Evolutionary conservation across 129 eudicot species (phyloP), one percentile per base, ranked within the genome.

Genomic region (Flaveria trinervia): DNA sequence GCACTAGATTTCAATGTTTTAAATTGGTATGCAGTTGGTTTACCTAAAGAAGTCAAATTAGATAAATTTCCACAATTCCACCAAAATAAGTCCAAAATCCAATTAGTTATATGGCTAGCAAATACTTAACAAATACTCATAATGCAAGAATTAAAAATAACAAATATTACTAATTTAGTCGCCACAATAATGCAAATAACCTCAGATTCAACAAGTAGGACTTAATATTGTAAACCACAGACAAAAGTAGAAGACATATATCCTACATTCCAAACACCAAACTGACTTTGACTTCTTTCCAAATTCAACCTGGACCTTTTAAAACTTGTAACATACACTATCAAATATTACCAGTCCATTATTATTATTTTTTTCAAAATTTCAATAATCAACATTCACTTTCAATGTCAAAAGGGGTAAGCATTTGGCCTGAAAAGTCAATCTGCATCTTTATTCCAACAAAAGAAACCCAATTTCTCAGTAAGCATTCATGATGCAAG

Each of bases 341-440:
- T 44, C 36, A 78, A 54, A 16, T 41, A 39, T 67, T 52, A 52
- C 13, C 55, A 4, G 36, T 3, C 36, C 8, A 36, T 5, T 36
- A 36, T 36, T 36, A 4, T 36, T 36, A 4, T 36, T 36, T 36
- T 0, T 36, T 36, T 36, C 1, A 0, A 5, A 36, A 36, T 36
- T 30, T 30, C 3, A 69, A 44, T 28, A 70, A 44, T 44, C 23
- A 44, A 44, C 39, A n/a, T 56, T 1, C 5, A 55, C 15, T 26
- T 12, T 12, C 7, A 45, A 26, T 61, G 70, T 61, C 17, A 67
- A 69, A 69, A 59, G 11, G 26, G 39, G 20, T 70, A 44, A 76
- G 18, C 62, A 30, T 45, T 78, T 60, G 77, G 60, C 77, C 99
- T 93, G 33, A 45, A 78, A 62, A 60, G 73, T 70, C 77, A 61